These are phyloP conservation scores for Macrolepiota albuminosa DNA, from an alignment of 768 basidiomycete species.

Conservation along the genomic window DNA sequence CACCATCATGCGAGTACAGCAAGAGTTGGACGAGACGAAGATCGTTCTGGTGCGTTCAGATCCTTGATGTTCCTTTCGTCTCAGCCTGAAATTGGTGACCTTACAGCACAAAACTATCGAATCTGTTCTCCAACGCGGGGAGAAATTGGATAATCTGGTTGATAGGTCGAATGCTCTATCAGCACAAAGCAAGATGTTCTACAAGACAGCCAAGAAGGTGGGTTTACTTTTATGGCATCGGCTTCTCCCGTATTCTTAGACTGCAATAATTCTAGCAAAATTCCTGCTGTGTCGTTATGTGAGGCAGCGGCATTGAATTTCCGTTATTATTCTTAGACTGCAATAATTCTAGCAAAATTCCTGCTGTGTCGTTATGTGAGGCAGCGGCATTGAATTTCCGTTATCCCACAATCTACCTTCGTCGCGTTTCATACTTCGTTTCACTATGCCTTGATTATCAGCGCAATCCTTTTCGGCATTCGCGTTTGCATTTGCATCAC, in stretches of 20 bases:
- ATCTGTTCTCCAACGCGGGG: constrained; percentile 91
- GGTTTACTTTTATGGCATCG: constrained; percentile 12
- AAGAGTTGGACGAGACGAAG: constrained; percentile 98
- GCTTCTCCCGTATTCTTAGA: not conserved
- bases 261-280: constrained; percentile 69
- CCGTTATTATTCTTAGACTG: not conserved
- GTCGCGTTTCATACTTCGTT: constrained; percentile 12
- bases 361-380: constrained; percentile 84
- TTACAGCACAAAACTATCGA: constrained; percentile 98
- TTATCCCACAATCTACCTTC: not conserved
- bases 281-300: constrained; percentile 89
- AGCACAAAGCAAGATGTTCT: constrained; percentile 94
- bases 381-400: too few relatives aligned
- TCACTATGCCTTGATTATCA: constrained; percentile 7
- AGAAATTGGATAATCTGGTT: constrained; percentile 94
- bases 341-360: constrained; percentile 79
- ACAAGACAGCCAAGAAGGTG: constrained; percentile 99
- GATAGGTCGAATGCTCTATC: constrained; percentile 89
- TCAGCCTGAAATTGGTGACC: not conserved
- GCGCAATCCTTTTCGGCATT: not conserved
- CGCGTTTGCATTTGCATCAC: not conserved
- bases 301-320: constrained; percentile 10
- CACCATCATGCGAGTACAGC: constrained; percentile 96
- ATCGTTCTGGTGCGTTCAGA: constrained; percentile 75
- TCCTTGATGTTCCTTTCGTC: not conserved